These are phyloP conservation scores for Furcasterigmium sp. DNA, from an alignment of 2,329 filamentous ascomycete genomes.

Conservation along the genomic window DNA sequence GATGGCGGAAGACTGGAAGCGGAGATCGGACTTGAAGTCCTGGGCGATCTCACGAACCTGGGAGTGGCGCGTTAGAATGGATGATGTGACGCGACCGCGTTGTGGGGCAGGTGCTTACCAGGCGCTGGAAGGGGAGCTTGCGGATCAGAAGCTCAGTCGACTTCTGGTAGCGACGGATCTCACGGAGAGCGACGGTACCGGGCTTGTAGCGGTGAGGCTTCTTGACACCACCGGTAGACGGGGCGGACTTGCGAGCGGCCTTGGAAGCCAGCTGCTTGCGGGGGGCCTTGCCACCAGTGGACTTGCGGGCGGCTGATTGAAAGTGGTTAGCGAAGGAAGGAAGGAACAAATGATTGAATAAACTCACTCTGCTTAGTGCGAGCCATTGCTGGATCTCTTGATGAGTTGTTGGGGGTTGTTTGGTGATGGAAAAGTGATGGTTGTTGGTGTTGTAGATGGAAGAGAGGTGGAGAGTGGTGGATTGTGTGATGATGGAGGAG, in stretches of 20 bases:
- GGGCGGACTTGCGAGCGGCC: conserved; percentile 96
- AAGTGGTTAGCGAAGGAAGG: background rate
- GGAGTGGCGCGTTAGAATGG: conserved; percentile 8
- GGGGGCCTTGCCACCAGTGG: conserved; percentile 72
- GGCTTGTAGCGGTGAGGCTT: conserved; percentile 86
- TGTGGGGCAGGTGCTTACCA: conserved; percentile 48
- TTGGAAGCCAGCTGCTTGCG: conserved; percentile 99
- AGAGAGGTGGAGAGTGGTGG: conserved; percentile 22
- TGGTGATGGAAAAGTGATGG: conserved; percentile 16
- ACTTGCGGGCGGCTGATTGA: conserved; percentile 55
- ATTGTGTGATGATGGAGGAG: conserved; percentile 35
- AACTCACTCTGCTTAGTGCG: conserved; percentile 55
- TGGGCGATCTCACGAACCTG: conserved; percentile 89
- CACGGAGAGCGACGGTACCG: conserved; percentile 83
- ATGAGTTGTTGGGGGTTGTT: conserved; percentile 7
- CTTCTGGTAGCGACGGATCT: conserved; percentile 91
- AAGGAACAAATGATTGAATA: no score
- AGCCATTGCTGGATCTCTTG: conserved; percentile 44
- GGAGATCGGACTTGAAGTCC: conserved; percentile 91
- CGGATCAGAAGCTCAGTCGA: conserved; percentile 84
- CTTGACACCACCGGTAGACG: conserved; percentile 95
- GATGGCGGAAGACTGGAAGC: conserved; percentile 98
- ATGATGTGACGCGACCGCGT: background rate
- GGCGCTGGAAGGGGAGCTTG: conserved; percentile 96
- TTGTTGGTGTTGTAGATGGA: conserved; percentile 20